Conservation (phyloP, 257 asterid genomes). For the Gentiana macrophylla region DNA sequence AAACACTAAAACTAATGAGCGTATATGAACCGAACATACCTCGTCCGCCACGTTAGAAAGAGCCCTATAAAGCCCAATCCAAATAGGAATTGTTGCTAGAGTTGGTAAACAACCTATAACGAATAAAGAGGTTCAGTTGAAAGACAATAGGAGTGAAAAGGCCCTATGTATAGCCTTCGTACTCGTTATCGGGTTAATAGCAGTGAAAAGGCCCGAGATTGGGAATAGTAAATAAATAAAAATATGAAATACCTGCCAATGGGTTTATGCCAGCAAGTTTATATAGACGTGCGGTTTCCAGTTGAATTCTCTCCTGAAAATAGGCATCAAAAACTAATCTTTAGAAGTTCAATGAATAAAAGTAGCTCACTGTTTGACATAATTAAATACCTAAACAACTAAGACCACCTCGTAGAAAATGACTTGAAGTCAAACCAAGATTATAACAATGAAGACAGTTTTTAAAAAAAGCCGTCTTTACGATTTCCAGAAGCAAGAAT, state of each 20-base stretch:
- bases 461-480: too few species aligned
- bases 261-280: conserved; percentile 98
- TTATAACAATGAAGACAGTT: too few species aligned
- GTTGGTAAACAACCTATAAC: conserved; percentile 92
- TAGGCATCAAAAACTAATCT: neutral
- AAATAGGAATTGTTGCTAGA: conserved; percentile 94
- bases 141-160: too few species aligned
- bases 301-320: conserved; percentile 85
- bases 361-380: neutral
- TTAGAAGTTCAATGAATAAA: too few species aligned
- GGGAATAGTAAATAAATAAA: conserved; percentile 1
- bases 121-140: conserved; percentile 2
- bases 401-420: too few species aligned
- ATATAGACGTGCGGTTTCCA: conserved; percentile 91
- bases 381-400: neutral
- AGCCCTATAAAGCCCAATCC: conserved; percentile 99
- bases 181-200: too few species aligned
- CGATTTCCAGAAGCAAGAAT: too few species aligned
- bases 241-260: conserved; percentile 57
- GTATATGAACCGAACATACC: conserved; percentile 32
- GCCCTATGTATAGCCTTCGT: too few species aligned
- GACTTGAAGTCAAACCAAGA: too few species aligned
- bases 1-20: neutral
- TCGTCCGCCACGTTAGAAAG: conserved; percentile 97
- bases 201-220: too few species aligned